Evolutionary conservation across 257 asterid species (phyloP).

Genomic region (Plantago elongata): DNA sequence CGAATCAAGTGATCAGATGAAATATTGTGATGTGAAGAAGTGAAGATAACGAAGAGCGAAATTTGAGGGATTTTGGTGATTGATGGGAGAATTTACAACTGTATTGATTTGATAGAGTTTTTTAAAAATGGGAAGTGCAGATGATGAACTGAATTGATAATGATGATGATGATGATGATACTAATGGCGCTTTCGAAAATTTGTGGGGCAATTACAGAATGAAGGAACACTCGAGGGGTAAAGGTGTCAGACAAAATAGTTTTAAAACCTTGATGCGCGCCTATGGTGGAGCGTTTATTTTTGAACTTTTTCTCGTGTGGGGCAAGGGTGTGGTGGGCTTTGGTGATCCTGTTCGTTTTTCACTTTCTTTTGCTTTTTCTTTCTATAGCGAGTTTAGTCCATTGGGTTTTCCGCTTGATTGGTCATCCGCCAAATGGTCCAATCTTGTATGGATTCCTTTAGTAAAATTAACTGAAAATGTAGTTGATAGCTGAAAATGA

Average conservation of each 20-base stretch:
- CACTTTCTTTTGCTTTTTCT: too few relatives aligned
- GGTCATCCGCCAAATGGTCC: background rate
- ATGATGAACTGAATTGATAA: background rate
- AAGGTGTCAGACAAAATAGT: slow-evolving; percentile 24
- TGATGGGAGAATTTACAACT: background rate
- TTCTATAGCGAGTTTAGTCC: too few relatives aligned
- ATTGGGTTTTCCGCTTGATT: background rate
- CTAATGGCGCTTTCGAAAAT: too few relatives aligned
- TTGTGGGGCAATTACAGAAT: slow-evolving; percentile 27
- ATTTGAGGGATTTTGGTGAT: background rate
- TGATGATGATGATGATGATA: slow-evolving; percentile 4
- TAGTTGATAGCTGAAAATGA: too few relatives aligned
- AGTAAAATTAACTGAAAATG: too few relatives aligned
- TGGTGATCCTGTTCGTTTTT: background rate
- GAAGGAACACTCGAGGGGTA: slow-evolving; percentile 29
- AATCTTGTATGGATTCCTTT: background rate
- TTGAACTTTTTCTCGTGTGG: background rate
- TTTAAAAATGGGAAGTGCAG: background rate
- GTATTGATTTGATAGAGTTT: background rate
- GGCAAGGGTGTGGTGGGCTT: background rate
- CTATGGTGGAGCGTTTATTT: slow-evolving; percentile 34
- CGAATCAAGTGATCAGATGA: slow-evolving; percentile 2
- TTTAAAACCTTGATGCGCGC: slow-evolving; percentile 57
- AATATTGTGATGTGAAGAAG: background rate
- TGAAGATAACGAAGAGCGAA: slow-evolving; percentile 1